phyloP scores from a whole-genome alignment of 2,329 filamentous ascomycete species.

The Botryotinia globosa region DNA sequence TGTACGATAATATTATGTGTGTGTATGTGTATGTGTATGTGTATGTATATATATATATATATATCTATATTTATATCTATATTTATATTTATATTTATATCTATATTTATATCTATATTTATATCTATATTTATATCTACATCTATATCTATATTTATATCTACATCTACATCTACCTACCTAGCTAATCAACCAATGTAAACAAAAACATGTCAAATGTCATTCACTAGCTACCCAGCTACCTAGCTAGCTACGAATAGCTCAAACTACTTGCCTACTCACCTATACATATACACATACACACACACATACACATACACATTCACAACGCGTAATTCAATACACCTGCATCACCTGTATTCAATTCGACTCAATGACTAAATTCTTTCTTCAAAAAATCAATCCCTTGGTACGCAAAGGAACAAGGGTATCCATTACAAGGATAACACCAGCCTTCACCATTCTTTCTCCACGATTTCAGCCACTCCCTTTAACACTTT shows the following conservation, averaged over 20 bases:
- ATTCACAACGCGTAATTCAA: neutral
- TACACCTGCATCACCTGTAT: neutral
- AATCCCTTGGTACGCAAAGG: neutral
- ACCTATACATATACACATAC: neutral
- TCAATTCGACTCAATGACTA: neutral
- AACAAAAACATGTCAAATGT: neutral
- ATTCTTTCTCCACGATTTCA: slow-evolving; percentile 20
- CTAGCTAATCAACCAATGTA: neutral
- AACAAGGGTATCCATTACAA: neutral
- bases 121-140: too few relatives aligned
- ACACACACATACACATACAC: too few relatives aligned
- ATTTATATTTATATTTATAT: too few relatives aligned
- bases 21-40: neutral
- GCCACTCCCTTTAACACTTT: slow-evolving; percentile 16
- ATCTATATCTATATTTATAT: too few relatives aligned
- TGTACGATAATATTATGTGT: neutral
- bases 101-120: neutral
- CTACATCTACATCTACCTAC: too few relatives aligned
- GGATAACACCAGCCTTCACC: slow-evolving; percentile 19
- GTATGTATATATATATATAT: neutral
- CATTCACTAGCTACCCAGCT: neutral
- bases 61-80: too few relatives aligned
- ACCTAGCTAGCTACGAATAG: neutral
- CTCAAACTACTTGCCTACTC: too few relatives aligned
- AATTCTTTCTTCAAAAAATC: neutral